Evolutionary conservation across 768 basidiomycete species (phyloP), one percentile per base, ranked within the genome.

Genomic region (Amanita pseudoporphyria): DNA sequence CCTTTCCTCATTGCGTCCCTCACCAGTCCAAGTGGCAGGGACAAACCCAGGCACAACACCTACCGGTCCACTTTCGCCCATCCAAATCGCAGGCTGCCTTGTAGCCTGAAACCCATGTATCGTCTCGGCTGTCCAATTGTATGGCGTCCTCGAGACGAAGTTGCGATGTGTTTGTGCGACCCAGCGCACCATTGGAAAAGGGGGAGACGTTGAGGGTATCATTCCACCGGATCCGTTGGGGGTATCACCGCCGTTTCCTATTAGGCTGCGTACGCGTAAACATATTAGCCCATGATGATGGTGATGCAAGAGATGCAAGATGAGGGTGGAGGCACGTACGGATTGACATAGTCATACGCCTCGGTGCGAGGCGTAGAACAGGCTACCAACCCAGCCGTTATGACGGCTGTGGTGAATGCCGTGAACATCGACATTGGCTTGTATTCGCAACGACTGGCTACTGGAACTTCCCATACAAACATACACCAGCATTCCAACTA

Each of bases 121-220:
- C 10, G 53, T 57, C 18, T 56, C 56, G 16, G 64, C 60, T 0
- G 84, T 82, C 60, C 76, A 72, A 60, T 86, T 85, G 58, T 82
- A 86, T 3, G 84, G 82, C 1, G 79, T 79, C 9, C 79, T 72
- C 4, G 83, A 87, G 41, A 85, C 82, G 53, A 83, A 87, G 64
- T 87, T 87, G 49, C 78, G 67, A 51, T 84, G 76, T 7, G 84
- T 89, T 62, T 87, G 84, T 0, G 87, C 84, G 9, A 86, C 82
- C 87, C 88, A 89, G 28, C 88, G 76, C 0, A 86, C 88, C 86
- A 88, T 88, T 5, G 76, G 87, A 56, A 90, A 91, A 0, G 88
- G 88, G 3, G 87, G 85, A 4, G 78, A 80, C 3, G 74, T 74
- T 30, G 80, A 82, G 0, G 85, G 84, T 41, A 87, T 85, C 82